Percentiles rank a stretch among this genome's conserved stretches.
Evolutionary conservation across 345 rosid genomes (phyloP).

Genomic region (Geranium brycei): DNA sequence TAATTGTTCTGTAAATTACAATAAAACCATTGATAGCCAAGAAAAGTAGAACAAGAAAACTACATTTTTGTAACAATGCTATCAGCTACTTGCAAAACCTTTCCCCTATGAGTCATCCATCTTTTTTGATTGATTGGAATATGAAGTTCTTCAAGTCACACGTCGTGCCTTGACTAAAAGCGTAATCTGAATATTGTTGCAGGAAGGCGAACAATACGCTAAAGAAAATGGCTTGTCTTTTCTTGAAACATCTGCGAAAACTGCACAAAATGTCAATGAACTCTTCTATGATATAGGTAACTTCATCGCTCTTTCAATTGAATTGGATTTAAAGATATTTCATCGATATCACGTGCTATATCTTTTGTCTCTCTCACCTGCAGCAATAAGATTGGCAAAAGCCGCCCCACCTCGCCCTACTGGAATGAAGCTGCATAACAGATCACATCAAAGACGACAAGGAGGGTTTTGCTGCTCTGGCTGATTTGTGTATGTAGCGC

Average conservation of each 20-base stretch:
- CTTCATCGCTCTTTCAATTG: not conserved
- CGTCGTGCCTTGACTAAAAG: not conserved
- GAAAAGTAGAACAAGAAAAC: too few relatives aligned
- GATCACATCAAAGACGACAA: constrained; percentile 32
- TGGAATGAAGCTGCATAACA: constrained; percentile 53
- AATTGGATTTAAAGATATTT: too few relatives aligned
- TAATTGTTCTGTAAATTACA: too few relatives aligned
- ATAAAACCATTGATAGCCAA: too few relatives aligned
- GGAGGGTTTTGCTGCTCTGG: constrained; percentile 50
- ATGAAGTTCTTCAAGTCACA: too few relatives aligned
- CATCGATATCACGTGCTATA: too few relatives aligned
- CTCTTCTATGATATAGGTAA: constrained; percentile 69
- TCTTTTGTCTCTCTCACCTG: not conserved
- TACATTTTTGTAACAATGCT: too few relatives aligned
- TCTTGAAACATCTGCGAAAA: constrained; percentile 62
- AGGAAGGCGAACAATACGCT: constrained; percentile 63
- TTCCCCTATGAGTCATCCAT: too few relatives aligned
- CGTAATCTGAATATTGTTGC: constrained; percentile 11
- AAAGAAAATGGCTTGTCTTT: constrained; percentile 49
- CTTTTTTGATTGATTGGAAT: too few relatives aligned
- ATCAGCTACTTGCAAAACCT: too few relatives aligned
- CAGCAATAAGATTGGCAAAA: constrained; percentile 57
- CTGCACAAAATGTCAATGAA: constrained; percentile 61
- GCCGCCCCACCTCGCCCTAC: constrained; percentile 43
- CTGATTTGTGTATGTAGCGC: constrained; percentile 4